Base-by-base conservation (phyloP, 495 filamentous ascomycete genomes). In the Cercophora samala region DNA sequence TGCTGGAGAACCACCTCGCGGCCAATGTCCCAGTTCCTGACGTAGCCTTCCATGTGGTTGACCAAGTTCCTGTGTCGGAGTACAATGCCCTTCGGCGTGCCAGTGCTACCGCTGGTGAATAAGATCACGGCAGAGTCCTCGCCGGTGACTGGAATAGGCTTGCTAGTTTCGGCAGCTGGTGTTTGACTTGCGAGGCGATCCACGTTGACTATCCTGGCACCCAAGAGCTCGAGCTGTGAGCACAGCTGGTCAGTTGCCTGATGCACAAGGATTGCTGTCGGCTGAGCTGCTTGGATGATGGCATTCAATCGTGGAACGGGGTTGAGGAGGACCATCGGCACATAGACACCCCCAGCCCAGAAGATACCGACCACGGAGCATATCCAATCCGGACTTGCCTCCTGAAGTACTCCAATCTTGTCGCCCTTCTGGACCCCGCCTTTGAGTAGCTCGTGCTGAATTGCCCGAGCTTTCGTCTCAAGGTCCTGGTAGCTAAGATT, bases 321-420 rank as follows among this genome's bases (percentile, higher is more conserved):
- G 17, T 73, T 78, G 6, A 75, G 67, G 8, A 66, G 70, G 56
- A 88, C 86, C 6, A 89, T 64, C 0, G 87, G 86, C 3, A 88
- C 70, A 64, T 87, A 88, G 3, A 79, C 67, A 5, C 69, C 80
- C 0, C 85, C 86, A 42, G 84, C 21, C 0, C 78, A 74, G 67
- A 83, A 59, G 55, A 88, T 82, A 5, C 83, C 86, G 0, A 88
- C 77, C 26, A 88, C 64, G 0, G 85, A 86, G 21, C 71, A 79
- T 13, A 84, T 70, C 79, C 78, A 85, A 51, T 86, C 77, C 0
- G 74, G 11, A 2, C 69, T 29, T 0, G 86, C 69, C 18, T 77
- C 63, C 54, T 77, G 76, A 58, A 74, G 74, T 3, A 80, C n/a
- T n/a, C n/a, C n/a, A n/a, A n/a, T n/a, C n/a, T n/a, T n/a, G n/a